Evolutionary conservation across 768 basidiomycete species (phyloP).

Genomic region (Lentinus tigrinus): DNA sequence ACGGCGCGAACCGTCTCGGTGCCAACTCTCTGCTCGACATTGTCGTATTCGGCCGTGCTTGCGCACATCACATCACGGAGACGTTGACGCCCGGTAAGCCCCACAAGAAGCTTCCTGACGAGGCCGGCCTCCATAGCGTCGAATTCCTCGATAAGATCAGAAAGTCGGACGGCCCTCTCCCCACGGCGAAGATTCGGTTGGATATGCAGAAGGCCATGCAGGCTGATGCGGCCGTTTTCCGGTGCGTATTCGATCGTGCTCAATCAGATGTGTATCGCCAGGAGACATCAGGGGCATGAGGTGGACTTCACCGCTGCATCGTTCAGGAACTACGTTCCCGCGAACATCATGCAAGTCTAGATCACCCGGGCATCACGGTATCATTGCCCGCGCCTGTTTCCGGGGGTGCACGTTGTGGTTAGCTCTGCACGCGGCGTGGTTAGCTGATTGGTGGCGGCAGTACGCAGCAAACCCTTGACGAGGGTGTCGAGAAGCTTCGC

Average conservation of each 20-base stretch:
- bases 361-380: too few species aligned
- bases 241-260: slow-evolving; percentile 46
- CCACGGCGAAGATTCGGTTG: slow-evolving; percentile 87
- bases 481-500: slow-evolving; percentile 86
- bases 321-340: too few species aligned
- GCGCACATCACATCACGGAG: slow-evolving; percentile 95
- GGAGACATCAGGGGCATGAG: too few species aligned
- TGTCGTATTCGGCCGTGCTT: slow-evolving; percentile 99
- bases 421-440: too few species aligned
- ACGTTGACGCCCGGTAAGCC: slow-evolving; percentile 86
- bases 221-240: slow-evolving; percentile 95
- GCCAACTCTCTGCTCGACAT: slow-evolving; percentile 99
- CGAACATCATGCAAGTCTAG: not conserved
- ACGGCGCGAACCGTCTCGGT: slow-evolving; percentile 98
- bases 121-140: slow-evolving; percentile 82
- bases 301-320: too few species aligned
- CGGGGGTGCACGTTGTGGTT: too few species aligned
- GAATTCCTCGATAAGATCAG: slow-evolving; percentile 89
- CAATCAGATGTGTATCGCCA: too few species aligned
- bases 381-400: too few species aligned
- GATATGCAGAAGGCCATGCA: slow-evolving; percentile 99
- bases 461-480: slow-evolving; percentile 85
- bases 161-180: slow-evolving; percentile 74
- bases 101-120: slow-evolving; percentile 83
- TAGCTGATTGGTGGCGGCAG: slow-evolving; percentile 35